phyloP scores from a whole-genome alignment of 371 early-diverging fungal genomes.

The Mortierella sp. region DNA sequence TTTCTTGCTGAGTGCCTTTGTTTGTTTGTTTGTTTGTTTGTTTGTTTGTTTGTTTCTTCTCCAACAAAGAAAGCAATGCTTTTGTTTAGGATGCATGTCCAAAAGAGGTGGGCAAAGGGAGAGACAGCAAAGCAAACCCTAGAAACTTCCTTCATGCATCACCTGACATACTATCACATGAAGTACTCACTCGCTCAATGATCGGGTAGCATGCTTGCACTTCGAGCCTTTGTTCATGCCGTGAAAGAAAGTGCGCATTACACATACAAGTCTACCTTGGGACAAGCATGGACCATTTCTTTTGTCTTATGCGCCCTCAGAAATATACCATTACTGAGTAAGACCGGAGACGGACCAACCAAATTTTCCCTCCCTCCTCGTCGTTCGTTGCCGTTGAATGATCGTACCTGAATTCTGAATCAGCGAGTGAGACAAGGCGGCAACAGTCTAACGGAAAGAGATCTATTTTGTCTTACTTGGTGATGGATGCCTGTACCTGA shows the following conservation, averaged over 20 bases:
- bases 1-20: conserved; percentile 2
- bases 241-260: too few relatives aligned
- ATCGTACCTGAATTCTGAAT: neutral
- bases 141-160: neutral
- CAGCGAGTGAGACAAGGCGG: neutral
- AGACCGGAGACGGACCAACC: neutral
- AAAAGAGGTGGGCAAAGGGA: neutral
- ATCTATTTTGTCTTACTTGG: neutral
- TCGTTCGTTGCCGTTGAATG: neutral
- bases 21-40: neutral
- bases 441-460: neutral
- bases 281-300: neutral
- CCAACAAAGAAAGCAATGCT: neutral
- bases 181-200: neutral
- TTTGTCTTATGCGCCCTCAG: neutral
- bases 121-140: neutral
- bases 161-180: neutral
- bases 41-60: neutral
- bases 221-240: neutral
- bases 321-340: neutral
- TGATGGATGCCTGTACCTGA: neutral
- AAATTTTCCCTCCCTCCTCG: neutral
- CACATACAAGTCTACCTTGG: neutral
- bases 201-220: too few relatives aligned
- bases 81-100: neutral